Conservation (phyloP, 257 asterid genomes). For the Gentiana dahurica region DNA sequence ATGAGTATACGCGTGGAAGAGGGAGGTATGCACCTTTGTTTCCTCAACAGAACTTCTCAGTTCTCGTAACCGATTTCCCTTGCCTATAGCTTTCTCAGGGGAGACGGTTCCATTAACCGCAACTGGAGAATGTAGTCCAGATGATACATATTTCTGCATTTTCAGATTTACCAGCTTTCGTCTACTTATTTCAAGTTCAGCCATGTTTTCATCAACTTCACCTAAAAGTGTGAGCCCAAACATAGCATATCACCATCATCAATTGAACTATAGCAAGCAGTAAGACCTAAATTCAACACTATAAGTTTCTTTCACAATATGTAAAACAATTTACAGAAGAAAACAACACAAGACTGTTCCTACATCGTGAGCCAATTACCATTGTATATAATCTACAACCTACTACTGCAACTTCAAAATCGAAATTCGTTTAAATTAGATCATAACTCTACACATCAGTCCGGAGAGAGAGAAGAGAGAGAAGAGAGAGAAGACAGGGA, state of each 20-base stretch:
- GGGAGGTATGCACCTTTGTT: conserved; percentile 44
- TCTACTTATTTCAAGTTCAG: conserved; percentile 91
- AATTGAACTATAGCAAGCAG: conserved; percentile 2
- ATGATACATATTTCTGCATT: conserved; percentile 77
- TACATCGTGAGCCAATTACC: not conserved
- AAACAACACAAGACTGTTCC: too few relatives aligned
- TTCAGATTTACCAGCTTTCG: conserved; percentile 67
- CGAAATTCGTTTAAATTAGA: not conserved
- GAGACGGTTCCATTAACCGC: conserved; percentile 60
- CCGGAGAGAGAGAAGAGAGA: not conserved
- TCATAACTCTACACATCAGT: not conserved
- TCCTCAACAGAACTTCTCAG: conserved; percentile 74
- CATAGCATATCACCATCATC: not conserved
- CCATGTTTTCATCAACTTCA: conserved; percentile 83
- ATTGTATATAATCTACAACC: not conserved
- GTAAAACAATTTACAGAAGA: too few relatives aligned
- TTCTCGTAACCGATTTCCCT: conserved; percentile 56
- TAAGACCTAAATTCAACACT: too few relatives aligned
- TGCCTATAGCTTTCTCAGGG: conserved; percentile 69
- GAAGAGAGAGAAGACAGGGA: not conserved
- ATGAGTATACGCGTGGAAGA: conserved; percentile 6
- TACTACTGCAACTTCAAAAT: too few relatives aligned
- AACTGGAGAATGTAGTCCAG: conserved; percentile 56
- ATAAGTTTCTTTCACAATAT: too few relatives aligned
- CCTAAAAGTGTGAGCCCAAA: conserved; percentile 33